Evolutionary conservation across 129 eudicot genomes (phyloP).

Genomic region (Flaveria bidentis): DNA sequence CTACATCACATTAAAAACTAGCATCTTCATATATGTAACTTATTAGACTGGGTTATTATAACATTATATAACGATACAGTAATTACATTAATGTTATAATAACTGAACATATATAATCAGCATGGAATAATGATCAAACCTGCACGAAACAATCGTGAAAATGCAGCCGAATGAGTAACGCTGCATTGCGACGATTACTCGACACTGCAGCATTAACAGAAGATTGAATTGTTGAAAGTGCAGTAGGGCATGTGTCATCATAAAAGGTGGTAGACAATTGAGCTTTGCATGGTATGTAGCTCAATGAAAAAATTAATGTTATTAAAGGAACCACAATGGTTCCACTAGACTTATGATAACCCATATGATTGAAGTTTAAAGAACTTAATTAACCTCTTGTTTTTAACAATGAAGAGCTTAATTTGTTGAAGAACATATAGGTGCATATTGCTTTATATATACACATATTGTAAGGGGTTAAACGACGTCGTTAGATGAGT

Average conservation of each 20-base stretch:
- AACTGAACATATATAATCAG: not conserved
- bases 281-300: slow-evolving; percentile 43
- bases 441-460: not conserved
- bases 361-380: slow-evolving; percentile 22
- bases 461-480: not conserved
- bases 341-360: slow-evolving; percentile 21
- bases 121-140: slow-evolving; percentile 9
- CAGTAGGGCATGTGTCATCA: slow-evolving; percentile 66
- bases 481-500: not conserved
- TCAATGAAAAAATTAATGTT: slow-evolving; percentile 14
- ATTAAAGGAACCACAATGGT: slow-evolving; percentile 24
- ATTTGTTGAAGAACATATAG: slow-evolving; percentile 8
- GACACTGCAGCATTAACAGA: slow-evolving; percentile 47
- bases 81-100: no score
- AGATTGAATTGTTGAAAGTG: slow-evolving; percentile 42
- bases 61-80: no score
- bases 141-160: slow-evolving; percentile 52
- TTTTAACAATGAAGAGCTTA: slow-evolving; percentile 9
- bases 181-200: slow-evolving; percentile 42
- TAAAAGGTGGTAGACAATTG: slow-evolving; percentile 60
- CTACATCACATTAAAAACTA: slow-evolving; percentile 27
- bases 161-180: slow-evolving; percentile 42
- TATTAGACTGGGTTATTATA: no score
- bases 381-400: not conserved
- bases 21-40: not conserved